phyloP scores from a whole-genome alignment of 2,329 filamentous ascomycete species.

The Cordyceps farinosa region DNA sequence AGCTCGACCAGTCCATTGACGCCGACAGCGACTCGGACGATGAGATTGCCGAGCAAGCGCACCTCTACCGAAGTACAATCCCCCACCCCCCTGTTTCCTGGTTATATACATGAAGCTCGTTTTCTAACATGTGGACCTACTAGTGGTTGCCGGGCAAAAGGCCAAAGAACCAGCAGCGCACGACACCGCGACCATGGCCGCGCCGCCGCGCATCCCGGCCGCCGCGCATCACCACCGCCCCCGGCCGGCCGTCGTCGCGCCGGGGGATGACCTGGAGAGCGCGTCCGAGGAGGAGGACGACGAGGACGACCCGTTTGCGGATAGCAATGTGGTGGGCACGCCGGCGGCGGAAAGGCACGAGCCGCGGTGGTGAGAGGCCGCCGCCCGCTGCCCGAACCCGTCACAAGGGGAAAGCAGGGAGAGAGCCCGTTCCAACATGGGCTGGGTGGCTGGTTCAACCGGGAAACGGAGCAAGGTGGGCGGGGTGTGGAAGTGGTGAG shows the following conservation, averaged over 20 bases:
- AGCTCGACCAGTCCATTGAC: conserved; percentile 82
- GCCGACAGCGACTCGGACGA: conserved; percentile 69
- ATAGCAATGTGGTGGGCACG: conserved; percentile 64
- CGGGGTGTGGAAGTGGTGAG: no score
- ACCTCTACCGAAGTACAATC: conserved; percentile 55
- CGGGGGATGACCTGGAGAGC: conserved; percentile 28
- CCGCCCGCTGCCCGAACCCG: no score
- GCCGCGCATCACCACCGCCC: conserved; percentile 19
- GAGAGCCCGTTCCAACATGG: no score
- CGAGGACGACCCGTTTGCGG: conserved; percentile 84
- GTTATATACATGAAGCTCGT: conserved; percentile 23
- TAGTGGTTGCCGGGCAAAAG: conserved; percentile 32
- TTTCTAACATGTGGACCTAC: background rate
- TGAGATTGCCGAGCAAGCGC: conserved; percentile 63
- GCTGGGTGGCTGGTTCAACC: no score
- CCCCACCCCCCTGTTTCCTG: background rate
- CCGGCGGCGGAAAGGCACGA: conserved; percentile 29
- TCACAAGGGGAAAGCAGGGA: no score
- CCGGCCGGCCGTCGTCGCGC: conserved; percentile 30
- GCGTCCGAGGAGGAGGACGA: conserved; percentile 59
- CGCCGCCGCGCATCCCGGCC: background rate
- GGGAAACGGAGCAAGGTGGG: no score
- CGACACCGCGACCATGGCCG: background rate
- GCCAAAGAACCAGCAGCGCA: conserved; percentile 11
- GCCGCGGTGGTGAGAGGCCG: conserved; percentile 28